A percentile compares a stretch with the other conserved stretches of the same genome.
Evolutionary conservation across 1,284 basidiomycete species (phyloP).

Genomic region (Irpex rosettiformis): DNA sequence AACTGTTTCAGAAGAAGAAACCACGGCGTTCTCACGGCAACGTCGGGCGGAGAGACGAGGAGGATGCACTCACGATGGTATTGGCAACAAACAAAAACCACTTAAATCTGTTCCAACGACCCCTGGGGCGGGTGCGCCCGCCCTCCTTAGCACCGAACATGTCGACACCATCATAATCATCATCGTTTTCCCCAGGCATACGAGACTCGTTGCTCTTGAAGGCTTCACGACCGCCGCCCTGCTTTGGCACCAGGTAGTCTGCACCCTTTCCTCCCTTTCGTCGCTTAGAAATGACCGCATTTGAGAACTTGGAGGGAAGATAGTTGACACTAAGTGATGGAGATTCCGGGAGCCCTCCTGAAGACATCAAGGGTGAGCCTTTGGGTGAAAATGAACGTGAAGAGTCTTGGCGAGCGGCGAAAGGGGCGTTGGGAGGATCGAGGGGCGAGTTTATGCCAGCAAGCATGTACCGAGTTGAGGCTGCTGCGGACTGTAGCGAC

Average conservation of each 20-base stretch:
- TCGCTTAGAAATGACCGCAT: slow-evolving; percentile 38
- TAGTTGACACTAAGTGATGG: slow-evolving; percentile 46
- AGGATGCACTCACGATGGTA: slow-evolving; percentile 39
- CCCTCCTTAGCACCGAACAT: slow-evolving; percentile 34
- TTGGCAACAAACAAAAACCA: slow-evolving; percentile 53
- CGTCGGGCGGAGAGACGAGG: background rate
- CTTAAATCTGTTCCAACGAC: slow-evolving; percentile 62
- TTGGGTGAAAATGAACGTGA: slow-evolving; percentile 27
- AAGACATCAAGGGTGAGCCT: slow-evolving; percentile 23
- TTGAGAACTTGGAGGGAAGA: slow-evolving; percentile 57
- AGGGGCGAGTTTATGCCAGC: slow-evolving; percentile 30
- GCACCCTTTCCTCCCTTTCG: slow-evolving; percentile 31
- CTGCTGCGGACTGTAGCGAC: slow-evolving; percentile 34
- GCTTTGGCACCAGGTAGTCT: slow-evolving; percentile 33
- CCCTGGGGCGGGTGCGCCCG: slow-evolving; percentile 38
- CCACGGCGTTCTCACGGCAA: slow-evolving; percentile 3
- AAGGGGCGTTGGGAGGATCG: slow-evolving; percentile 29
- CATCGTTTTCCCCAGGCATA: slow-evolving; percentile 52
- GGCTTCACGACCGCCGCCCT: slow-evolving; percentile 52
- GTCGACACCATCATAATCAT: slow-evolving; percentile 48
- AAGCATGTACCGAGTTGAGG: slow-evolving; percentile 37
- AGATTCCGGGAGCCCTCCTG: slow-evolving; percentile 25
- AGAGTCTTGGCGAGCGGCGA: slow-evolving; percentile 23
- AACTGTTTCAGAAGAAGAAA: slow-evolving; percentile 3
- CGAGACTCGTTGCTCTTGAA: slow-evolving; percentile 43